phyloP scores from a whole-genome alignment of 2,329 filamentous ascomycete species.

The Stemphylium beticola region DNA sequence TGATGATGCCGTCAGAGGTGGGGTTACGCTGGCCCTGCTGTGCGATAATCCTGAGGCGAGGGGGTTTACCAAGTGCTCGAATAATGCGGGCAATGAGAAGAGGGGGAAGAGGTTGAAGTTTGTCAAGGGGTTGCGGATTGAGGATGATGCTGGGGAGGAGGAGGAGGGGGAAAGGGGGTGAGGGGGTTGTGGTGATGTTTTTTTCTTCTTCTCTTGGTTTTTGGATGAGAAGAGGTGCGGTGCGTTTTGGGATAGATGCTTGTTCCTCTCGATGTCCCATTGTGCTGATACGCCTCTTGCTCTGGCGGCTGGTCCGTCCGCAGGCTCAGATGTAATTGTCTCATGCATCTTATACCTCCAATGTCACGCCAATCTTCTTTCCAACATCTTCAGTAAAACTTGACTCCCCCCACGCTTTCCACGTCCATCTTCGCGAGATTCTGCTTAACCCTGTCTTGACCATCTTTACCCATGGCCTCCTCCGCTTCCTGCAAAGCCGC shows the following conservation, averaged over 20 bases:
- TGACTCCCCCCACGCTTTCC: conserved; percentile 40
- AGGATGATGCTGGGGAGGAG: background rate
- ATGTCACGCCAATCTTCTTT: background rate
- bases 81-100: conserved; percentile 34
- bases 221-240: background rate
- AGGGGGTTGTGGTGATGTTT: background rate
- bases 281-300: background rate
- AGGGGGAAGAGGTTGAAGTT: conserved; percentile 17
- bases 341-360: background rate
- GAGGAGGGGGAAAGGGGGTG: background rate
- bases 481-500: conserved; percentile 17
- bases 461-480: conserved; percentile 19
- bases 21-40: conserved; percentile 29
- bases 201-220: background rate
- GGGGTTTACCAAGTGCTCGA: conserved; percentile 27
- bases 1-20: conserved; percentile 37
- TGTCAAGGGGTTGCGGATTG: conserved; percentile 3
- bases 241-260: background rate
- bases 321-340: background rate
- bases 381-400: conserved; percentile 35
- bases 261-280: background rate
- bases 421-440: conserved; percentile 23
- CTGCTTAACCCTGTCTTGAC: conserved; percentile 41
- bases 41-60: conserved; percentile 35
- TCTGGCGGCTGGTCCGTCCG: background rate